These are phyloP conservation scores for Boechera stricta DNA, from an alignment of 345 rosid species.

Conservation along the genomic window DNA sequence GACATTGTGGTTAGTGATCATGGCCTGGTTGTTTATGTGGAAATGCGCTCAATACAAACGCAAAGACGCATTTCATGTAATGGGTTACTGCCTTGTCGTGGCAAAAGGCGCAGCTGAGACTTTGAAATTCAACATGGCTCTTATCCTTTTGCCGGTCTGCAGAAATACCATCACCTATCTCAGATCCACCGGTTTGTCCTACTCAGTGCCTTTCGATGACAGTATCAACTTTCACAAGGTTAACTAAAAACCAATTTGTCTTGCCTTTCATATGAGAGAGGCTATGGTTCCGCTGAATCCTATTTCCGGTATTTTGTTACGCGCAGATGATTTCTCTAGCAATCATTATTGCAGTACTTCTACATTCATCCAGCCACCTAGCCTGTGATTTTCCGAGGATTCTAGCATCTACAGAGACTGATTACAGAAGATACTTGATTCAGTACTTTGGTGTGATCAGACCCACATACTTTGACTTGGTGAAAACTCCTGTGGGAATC, in stretches of 20 bases:
- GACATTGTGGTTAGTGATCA: conserved; percentile 70
- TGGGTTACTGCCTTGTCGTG: conserved; percentile 88
- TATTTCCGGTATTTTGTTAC: neutral
- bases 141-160: conserved; percentile 88
- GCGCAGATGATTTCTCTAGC: conserved; percentile 39
- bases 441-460: conserved; percentile 61
- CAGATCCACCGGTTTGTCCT: conserved; percentile 74
- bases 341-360: conserved; percentile 59
- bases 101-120: conserved; percentile 98
- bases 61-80: conserved; percentile 64
- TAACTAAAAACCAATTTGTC: conserved; percentile 12
- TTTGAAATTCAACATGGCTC: conserved; percentile 92
- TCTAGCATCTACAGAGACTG: conserved; percentile 35
- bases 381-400: conserved; percentile 94
- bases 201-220: conserved; percentile 84
- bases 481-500: conserved; percentile 69
- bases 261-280: neutral
- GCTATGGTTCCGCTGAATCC: neutral
- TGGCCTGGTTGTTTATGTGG: conserved; percentile 80
- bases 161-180: conserved; percentile 90
- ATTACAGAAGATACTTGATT: conserved; percentile 44
- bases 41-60: conserved; percentile 76
- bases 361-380: conserved; percentile 84
- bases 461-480: conserved; percentile 75
- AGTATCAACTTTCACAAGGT: conserved; percentile 97